Evolutionary conservation across 306 rosid species (phyloP).

Genomic region (Castanea sativa): DNA sequence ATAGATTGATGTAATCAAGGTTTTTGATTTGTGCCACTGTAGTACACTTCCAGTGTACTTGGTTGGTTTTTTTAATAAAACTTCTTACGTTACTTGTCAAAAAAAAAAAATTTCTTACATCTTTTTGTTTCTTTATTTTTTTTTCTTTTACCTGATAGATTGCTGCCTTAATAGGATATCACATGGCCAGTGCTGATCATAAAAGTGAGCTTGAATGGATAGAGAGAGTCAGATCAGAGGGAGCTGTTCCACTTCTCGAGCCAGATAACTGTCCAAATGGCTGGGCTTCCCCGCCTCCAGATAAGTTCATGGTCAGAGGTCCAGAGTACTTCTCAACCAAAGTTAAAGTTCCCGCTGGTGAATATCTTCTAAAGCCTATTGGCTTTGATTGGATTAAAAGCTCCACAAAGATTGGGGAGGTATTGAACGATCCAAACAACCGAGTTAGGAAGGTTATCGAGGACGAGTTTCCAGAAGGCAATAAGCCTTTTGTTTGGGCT

Average conservation of each 20-base stretch:
- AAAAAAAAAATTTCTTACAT: background rate
- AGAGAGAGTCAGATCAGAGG: constrained; percentile 62
- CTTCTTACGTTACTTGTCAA: too few species aligned
- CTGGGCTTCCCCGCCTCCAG: constrained; percentile 82
- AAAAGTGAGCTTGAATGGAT: constrained; percentile 56
- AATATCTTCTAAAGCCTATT: constrained; percentile 70
- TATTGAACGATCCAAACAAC: constrained; percentile 55
- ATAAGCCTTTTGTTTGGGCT: constrained; percentile 86
- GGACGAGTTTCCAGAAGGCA: constrained; percentile 50
- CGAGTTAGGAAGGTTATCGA: constrained; percentile 60
- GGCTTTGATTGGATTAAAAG: constrained; percentile 95
- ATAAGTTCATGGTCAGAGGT: constrained; percentile 82
- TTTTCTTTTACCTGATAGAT: background rate
- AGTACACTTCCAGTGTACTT: too few species aligned
- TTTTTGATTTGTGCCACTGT: too few species aligned
- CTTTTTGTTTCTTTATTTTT: background rate
- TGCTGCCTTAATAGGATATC: constrained; percentile 28
- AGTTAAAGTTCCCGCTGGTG: constrained; percentile 73
- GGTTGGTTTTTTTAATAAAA: too few species aligned
- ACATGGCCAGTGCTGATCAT: constrained; percentile 49
- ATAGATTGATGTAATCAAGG: too few species aligned
- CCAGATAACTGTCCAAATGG: constrained; percentile 58
- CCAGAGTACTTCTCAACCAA: constrained; percentile 74
- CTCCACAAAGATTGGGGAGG: constrained; percentile 63
- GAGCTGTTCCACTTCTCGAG: constrained; percentile 61